Evolutionary conservation across 192 early-diverging fungal genomes (phyloP).

Genomic region (Spizellomyces sp.): DNA sequence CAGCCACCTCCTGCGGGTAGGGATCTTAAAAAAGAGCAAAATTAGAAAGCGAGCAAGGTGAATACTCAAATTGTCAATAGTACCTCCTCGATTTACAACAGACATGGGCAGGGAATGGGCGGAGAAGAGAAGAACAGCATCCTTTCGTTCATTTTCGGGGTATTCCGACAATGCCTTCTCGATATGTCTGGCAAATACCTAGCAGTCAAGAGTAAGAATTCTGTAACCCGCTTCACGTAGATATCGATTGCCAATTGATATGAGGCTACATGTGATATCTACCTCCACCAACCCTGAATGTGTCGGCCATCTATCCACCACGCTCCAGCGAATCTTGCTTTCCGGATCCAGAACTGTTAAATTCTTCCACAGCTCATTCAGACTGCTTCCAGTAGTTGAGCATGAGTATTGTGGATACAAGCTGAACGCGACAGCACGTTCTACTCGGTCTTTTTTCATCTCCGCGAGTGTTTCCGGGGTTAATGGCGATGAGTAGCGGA

Average conservation of each 20-base stretch:
- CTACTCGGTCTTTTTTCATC: slow-evolving; percentile 82
- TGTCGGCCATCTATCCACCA: slow-evolving; percentile 94
- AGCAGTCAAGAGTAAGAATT: background rate
- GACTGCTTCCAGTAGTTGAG: slow-evolving; percentile 87
- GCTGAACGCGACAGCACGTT: slow-evolving; percentile 85
- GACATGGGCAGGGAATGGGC: slow-evolving; percentile 96
- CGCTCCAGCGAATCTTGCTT: slow-evolving; percentile 80
- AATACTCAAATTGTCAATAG: background rate
- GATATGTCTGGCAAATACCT: slow-evolving; percentile 82
- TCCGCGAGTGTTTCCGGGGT: slow-evolving; percentile 71
- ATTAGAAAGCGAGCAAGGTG: slow-evolving; percentile 3
- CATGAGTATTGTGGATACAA: slow-evolving; percentile 98
- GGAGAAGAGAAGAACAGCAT: slow-evolving; percentile 87
- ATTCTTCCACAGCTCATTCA: slow-evolving; percentile 83
- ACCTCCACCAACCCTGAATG: slow-evolving; percentile 82
- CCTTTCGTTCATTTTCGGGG: slow-evolving; percentile 60
- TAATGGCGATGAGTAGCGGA: slow-evolving; percentile 85
- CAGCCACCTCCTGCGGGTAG: slow-evolving; percentile 84
- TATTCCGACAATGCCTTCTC: slow-evolving; percentile 68
- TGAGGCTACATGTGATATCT: background rate
- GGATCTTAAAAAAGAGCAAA: slow-evolving; percentile 55
- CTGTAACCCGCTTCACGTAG: background rate
- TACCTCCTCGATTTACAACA: slow-evolving; percentile 81
- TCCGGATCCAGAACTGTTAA: slow-evolving; percentile 65
- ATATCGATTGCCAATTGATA: too few relatives aligned